phyloP scores from a whole-genome alignment of 2,329 filamentous ascomycete species.

The Atkinsonella texensis region DNA sequence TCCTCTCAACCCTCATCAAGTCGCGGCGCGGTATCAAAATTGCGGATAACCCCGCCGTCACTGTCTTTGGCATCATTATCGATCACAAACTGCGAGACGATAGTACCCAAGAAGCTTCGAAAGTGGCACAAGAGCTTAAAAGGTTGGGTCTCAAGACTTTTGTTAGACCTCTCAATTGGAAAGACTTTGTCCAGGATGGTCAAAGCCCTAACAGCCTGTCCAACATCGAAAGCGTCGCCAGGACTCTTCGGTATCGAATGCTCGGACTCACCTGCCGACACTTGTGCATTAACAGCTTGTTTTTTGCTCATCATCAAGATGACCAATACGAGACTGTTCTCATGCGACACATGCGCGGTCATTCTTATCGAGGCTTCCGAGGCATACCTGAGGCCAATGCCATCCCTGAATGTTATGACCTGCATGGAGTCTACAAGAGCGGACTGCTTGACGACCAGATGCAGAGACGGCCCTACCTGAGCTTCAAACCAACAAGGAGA shows the following conservation, averaged over 20 bases:
- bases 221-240: conserved; percentile 68
- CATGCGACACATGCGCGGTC: conserved; percentile 60
- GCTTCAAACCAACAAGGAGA: conserved; percentile 19
- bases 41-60: conserved; percentile 30
- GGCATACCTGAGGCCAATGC: conserved; percentile 54
- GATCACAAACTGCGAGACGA: conserved; percentile 45
- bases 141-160: conserved; percentile 23
- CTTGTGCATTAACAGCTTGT: conserved; percentile 42
- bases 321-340: conserved; percentile 87
- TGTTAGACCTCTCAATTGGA: conserved; percentile 34
- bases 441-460: conserved; percentile 40
- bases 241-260: conserved; percentile 58
- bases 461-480: conserved; percentile 23
- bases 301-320: conserved; percentile 79
- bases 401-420: conserved; percentile 74
- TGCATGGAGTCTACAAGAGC: conserved; percentile 60
- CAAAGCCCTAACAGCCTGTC: conserved; percentile 28
- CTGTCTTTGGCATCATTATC: conserved; percentile 37
- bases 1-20: conserved; percentile 44
- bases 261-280: conserved; percentile 50
- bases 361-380: conserved; percentile 55
- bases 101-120: conserved; percentile 38
- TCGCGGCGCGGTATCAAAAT: conserved; percentile 24
- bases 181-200: conserved; percentile 16
- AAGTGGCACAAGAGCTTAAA: conserved; percentile 28